Base-by-base conservation (phyloP, 2,329 filamentous ascomycete genomes). In the Venturia pyrina region DNA sequence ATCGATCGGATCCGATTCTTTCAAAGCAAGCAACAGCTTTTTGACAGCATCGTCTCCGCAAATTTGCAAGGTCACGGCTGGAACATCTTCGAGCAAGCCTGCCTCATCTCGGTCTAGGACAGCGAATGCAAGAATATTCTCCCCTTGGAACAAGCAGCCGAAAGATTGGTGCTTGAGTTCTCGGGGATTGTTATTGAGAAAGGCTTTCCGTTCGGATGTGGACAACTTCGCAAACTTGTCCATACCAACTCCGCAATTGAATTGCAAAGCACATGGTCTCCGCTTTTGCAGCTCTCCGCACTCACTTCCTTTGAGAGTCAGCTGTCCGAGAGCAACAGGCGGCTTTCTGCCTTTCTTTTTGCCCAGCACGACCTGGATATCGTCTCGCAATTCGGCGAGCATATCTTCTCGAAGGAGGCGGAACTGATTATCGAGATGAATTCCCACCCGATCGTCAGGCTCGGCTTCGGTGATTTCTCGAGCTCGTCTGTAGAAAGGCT, bases 391-490 rank as follows among this genome's bases (percentile, higher is more conserved):
- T 68, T 89, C 87, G 0, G 79, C 83, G 0, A 91, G 75, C 80
- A 91, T 87, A 68, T 91, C 89, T 69, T 92, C 88, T 2, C 89
- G 78, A 0, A 90, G 77, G 0, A 91, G 79, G 0, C 89, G 86
- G 68, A 89, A 93, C 63, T 90, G 86, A 70, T 88, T 89, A 70
- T 90, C 89, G 0, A 89, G 73, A 71, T 91, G 86, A 0, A 76
- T 73, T 0, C 74, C 74, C 0, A 81, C 72, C 1, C 85, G 80
- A 0, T 72, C 69, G 1, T 76, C 67, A 15, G 71, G 41, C 1
- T 76, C 66, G 0, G 73, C 67, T 0, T 83, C 74, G 1, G 77
- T 73, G 0, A 88, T 76, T 1, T 83, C 82, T 4, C 80, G 76
- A 0, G 82, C 80, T 0, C 75, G 79, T 7, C 82, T 81, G 57